phyloP scores from a whole-genome alignment of 176 grass and related monocot genomes.

The bread wheat (Triticum aestivum) region DNA sequence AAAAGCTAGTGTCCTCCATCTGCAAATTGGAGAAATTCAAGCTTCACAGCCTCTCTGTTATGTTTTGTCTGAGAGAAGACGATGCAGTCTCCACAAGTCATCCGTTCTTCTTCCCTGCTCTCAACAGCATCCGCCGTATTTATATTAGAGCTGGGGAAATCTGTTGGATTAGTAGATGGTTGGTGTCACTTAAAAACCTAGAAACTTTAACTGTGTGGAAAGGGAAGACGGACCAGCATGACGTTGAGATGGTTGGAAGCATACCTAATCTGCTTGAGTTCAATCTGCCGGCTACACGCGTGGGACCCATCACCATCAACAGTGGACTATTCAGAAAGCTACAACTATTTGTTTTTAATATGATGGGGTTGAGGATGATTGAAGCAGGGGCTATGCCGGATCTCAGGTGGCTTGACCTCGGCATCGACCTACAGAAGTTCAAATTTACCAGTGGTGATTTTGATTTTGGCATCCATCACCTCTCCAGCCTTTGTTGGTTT shows the following conservation, averaged over 20 bases:
- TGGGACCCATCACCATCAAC: no score
- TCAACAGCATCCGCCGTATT: not conserved
- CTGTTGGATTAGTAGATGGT: not conserved
- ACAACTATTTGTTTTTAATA: not conserved
- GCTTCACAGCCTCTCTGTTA: not conserved
- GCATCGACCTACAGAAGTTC: not conserved
- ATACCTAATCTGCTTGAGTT: not conserved
- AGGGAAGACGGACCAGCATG: not conserved
- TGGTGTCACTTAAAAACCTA: not conserved
- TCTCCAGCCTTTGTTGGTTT: not conserved
- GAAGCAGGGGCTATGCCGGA: not conserved
- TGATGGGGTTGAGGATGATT: not conserved
- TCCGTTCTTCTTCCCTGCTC: not conserved
- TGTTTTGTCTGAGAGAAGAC: not conserved
- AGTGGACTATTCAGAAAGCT: no score
- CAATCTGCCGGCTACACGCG: no score
- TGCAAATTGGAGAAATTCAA: not conserved
- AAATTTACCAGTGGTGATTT: not conserved
- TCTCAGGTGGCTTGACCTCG: not conserved
- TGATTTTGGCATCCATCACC: not conserved
- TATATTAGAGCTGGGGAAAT: fast-evolving
- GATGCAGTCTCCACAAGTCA: no score
- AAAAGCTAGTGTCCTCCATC: not conserved
- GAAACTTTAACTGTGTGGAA: not conserved
- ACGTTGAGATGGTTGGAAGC: not conserved